Evolutionary conservation across 2,329 filamentous ascomycete species (phyloP).

Genomic region (Ophiocordyceps sinensis): DNA sequence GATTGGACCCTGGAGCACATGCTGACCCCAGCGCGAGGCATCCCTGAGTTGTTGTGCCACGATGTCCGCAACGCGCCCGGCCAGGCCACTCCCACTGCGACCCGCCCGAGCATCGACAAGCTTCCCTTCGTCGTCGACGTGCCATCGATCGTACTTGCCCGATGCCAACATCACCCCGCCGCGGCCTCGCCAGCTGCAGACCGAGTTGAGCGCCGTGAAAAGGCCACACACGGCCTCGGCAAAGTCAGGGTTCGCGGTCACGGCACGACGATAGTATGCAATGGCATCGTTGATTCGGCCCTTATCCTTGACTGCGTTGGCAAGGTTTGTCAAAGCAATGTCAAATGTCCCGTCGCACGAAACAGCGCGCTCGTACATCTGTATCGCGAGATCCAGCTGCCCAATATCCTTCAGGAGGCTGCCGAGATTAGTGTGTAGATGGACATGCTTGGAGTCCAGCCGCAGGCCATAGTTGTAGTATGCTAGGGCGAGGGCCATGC

Average conservation of each 20-base stretch:
- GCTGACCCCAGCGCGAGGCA: conserved; percentile 72
- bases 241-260: conserved; percentile 85
- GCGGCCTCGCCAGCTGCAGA: conserved; percentile 85
- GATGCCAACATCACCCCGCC: conserved; percentile 67
- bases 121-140: conserved; percentile 75
- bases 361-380: conserved; percentile 95
- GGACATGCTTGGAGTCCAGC: conserved; percentile 78
- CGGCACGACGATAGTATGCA: conserved; percentile 76
- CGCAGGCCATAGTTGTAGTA: conserved; percentile 93
- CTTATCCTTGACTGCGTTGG: conserved; percentile 95
- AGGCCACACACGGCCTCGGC: conserved; percentile 93
- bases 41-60: conserved; percentile 79
- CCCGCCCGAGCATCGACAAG: conserved; percentile 56
- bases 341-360: conserved; percentile 88
- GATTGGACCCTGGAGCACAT: conserved; percentile 44
- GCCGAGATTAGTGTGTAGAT: conserved; percentile 91
- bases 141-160: conserved; percentile 76
- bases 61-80: conserved; percentile 80
- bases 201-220: conserved; percentile 87
- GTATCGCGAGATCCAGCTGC: conserved; percentile 78
- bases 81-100: conserved; percentile 59
- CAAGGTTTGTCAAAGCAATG: conserved; percentile 89
- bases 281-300: conserved; percentile 89
- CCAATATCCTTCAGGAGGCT: conserved; percentile 94
- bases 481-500: conserved; percentile 71